Evolutionary conservation across 768 basidiomycete genomes (phyloP).

Genomic region (Podaxis sp.): DNA sequence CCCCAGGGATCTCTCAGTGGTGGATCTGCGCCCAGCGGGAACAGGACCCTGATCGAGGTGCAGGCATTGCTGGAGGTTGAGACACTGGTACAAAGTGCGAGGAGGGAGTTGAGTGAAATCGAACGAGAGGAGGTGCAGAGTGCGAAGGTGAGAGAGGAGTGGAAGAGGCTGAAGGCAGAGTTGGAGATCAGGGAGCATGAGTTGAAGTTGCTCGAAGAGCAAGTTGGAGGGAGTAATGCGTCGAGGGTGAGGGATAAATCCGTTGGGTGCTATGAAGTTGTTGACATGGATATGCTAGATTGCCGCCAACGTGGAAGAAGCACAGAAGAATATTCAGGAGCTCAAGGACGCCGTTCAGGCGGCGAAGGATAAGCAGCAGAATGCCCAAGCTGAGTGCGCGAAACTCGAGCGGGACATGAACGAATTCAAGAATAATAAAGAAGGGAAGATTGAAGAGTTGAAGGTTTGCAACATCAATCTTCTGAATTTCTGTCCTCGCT

Average conservation of each 20-base stretch:
- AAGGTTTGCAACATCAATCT: conserved; percentile 52
- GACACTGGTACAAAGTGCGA: conserved; percentile 50
- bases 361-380: conserved; percentile 76
- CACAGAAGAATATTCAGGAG: conserved; percentile 62
- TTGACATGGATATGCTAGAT: conserved; percentile 45
- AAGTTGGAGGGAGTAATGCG: conserved; percentile 87
- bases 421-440: conserved; percentile 99
- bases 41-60: conserved; percentile 75
- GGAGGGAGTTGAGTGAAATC: conserved; percentile 44
- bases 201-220: conserved; percentile 76
- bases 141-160: conserved; percentile 56
- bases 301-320: conserved; percentile 72
- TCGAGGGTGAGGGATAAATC: conserved; percentile 57
- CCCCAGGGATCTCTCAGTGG: conserved; percentile 93
- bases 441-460: conserved; percentile 92
- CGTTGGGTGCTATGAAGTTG: neutral
- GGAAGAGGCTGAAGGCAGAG: conserved; percentile 61
- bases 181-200: conserved; percentile 92
- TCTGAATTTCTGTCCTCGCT: neutral
- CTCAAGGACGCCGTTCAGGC: conserved; percentile 57
- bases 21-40: conserved; percentile 78
- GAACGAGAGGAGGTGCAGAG: conserved; percentile 55
- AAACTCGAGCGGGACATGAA: conserved; percentile 96
- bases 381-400: conserved; percentile 74
- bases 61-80: conserved; percentile 80